Conservation (phyloP, 2,329 filamentous ascomycete species). For the Metarhizium anisopliae region DNA sequence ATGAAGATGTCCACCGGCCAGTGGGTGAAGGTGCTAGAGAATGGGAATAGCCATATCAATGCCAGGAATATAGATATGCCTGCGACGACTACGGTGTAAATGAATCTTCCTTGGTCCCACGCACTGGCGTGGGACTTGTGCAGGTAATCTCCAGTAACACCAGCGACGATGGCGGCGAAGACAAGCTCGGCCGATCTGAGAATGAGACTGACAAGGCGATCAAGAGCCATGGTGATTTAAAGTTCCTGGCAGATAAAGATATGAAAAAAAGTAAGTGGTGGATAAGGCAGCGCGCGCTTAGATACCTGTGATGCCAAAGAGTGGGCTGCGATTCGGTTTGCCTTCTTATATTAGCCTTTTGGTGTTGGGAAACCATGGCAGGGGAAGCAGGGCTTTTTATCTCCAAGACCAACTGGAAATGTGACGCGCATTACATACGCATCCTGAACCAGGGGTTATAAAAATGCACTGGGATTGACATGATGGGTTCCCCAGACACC, state of each 20-base stretch:
- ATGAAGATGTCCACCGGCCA: slow-evolving; percentile 65
- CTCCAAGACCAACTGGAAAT: not conserved
- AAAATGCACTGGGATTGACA: not conserved
- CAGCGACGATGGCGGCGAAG: slow-evolving; percentile 64
- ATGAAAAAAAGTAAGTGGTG: not conserved
- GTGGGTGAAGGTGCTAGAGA: slow-evolving; percentile 56
- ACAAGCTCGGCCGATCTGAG: slow-evolving; percentile 45
- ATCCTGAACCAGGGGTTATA: not conserved
- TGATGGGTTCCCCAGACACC: not conserved
- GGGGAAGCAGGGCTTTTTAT: not conserved
- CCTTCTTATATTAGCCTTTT: not conserved
- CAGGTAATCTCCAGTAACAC: slow-evolving; percentile 59
- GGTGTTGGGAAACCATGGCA: not conserved
- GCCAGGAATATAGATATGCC: slow-evolving; percentile 59
- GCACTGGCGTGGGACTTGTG: slow-evolving; percentile 36
- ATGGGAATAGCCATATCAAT: slow-evolving; percentile 65
- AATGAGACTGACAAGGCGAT: slow-evolving; percentile 29
- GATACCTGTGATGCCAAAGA: not conserved
- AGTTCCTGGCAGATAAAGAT: not conserved
- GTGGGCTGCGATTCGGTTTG: not conserved
- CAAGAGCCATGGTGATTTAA: slow-evolving; percentile 25
- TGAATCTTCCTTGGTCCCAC: slow-evolving; percentile 54
- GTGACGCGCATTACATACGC: not conserved
- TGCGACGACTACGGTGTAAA: slow-evolving; percentile 67
- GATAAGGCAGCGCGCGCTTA: not conserved